These are phyloP conservation scores for Cinnamomum micranthum DNA, from an alignment of 164 flowering plant genomes.

Conservation along the genomic window DNA sequence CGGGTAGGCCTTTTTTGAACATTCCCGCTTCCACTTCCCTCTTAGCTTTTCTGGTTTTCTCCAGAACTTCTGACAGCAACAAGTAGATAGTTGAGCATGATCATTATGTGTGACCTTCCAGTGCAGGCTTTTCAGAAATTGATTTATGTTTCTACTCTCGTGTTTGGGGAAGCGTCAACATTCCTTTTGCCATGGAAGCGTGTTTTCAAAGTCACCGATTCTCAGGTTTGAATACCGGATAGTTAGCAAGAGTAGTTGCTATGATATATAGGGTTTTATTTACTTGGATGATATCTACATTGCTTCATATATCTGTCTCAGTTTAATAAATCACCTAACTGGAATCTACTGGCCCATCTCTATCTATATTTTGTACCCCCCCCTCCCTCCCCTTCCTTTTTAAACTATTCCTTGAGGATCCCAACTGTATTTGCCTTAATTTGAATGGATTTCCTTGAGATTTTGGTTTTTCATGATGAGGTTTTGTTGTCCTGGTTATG, in stretches of 20 bases:
- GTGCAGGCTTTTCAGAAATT: constrained; percentile 99
- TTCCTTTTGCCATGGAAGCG: constrained; percentile 99
- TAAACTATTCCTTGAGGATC: no score
- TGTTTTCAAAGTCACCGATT: constrained; percentile 82
- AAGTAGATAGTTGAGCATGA: constrained; percentile 37
- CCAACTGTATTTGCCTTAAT: no score
- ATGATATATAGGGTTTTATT: neutral
- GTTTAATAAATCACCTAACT: no score
- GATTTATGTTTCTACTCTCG: constrained; percentile 89
- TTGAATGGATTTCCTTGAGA: no score
- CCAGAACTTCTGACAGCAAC: neutral
- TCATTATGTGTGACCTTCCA: constrained; percentile 44
- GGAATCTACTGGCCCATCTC: no score
- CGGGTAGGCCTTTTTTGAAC: constrained; percentile 49
- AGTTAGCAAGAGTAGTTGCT: neutral
- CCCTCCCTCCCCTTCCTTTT: no score
- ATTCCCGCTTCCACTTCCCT: neutral
- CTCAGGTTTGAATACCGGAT: constrained; percentile 54
- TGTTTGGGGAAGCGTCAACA: constrained; percentile 91
- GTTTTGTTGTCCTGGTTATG: no score
- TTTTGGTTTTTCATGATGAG: no score
- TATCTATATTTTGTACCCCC: no score
- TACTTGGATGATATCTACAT: neutral
- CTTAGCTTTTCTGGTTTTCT: neutral
- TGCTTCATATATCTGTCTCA: no score